Evolutionary conservation across 352 stramenopile species (phyloP).

Genomic region (Phytophthora sp.): DNA sequence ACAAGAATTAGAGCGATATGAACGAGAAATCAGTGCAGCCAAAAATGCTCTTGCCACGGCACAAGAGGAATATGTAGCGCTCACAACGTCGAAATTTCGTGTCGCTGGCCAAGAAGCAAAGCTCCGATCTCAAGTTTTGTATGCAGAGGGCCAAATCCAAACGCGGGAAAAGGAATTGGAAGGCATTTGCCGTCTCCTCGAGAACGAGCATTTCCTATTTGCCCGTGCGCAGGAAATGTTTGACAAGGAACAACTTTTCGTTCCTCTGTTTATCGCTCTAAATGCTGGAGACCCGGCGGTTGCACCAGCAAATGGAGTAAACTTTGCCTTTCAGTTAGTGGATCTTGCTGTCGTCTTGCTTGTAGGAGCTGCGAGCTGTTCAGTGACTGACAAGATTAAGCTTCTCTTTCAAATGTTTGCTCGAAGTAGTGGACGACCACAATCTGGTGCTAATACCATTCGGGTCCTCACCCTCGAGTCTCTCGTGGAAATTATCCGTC

Average conservation of each 20-base stretch:
- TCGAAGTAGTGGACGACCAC: constrained; percentile 17
- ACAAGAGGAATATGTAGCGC: constrained; percentile 73
- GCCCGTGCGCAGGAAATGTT: constrained; percentile 61
- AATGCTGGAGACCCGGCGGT: constrained; percentile 12
- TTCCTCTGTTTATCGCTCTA: constrained; percentile 62
- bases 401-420: constrained; percentile 83
- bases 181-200: constrained; percentile 50
- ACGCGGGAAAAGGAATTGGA: constrained; percentile 66
- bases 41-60: constrained; percentile 54
- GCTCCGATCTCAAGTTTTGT: constrained; percentile 70
- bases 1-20: constrained; percentile 52
- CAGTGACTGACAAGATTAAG: constrained; percentile 65
- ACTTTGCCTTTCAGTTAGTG: constrained; percentile 42
- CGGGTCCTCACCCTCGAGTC: constrained; percentile 47
- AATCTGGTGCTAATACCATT: constrained; percentile 20
- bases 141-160: constrained; percentile 77
- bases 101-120: constrained; percentile 58
- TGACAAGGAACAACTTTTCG: constrained; percentile 69
- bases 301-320: not conserved
- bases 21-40: constrained; percentile 51
- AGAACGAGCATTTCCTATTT: constrained; percentile 79
- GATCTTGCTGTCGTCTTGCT: constrained; percentile 60
- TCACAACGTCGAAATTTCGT: constrained; percentile 55
- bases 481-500: constrained; percentile 54
- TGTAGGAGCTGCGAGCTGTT: constrained; percentile 51